Evolutionary conservation across 257 asterid genomes (phyloP).

Genomic region (Penstemon newberryi): DNA sequence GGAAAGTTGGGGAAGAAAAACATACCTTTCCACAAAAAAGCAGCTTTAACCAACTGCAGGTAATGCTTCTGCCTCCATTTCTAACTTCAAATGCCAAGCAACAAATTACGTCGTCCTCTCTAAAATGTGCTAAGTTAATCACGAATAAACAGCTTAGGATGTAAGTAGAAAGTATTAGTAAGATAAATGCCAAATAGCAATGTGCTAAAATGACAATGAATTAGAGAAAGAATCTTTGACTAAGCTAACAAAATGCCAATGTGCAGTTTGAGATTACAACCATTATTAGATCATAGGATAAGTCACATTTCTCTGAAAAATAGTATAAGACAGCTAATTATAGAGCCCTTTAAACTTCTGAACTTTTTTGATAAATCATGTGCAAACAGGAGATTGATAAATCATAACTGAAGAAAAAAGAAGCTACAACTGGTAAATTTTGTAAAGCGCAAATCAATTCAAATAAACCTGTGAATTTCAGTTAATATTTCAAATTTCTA

Average conservation of each 20-base stretch:
- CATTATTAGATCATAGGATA: neutral
- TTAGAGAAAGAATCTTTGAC: neutral
- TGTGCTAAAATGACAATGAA: neutral
- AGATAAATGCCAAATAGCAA: neutral
- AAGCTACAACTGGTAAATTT: too few relatives aligned
- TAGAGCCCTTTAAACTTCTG: neutral
- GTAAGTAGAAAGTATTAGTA: neutral
- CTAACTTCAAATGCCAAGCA: neutral
- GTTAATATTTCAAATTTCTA: conserved; percentile 39
- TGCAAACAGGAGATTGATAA: neutral
- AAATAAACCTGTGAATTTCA: conserved; percentile 24
- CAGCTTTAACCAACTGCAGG: too few relatives aligned
- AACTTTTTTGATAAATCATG: neutral
- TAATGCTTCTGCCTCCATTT: neutral
- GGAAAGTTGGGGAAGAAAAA: neutral
- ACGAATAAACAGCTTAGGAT: neutral
- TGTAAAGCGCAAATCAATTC: neutral
- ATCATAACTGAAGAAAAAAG: too few relatives aligned
- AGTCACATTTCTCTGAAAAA: neutral
- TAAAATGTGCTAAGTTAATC: neutral
- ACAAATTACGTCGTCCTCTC: neutral
- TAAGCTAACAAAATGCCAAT: neutral
- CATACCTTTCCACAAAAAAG: neutral
- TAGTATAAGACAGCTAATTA: neutral
- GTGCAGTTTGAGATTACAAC: neutral